These are phyloP conservation scores for Centaurea solstitialis DNA, from an alignment of 129 eudicot species.

Conservation along the genomic window DNA sequence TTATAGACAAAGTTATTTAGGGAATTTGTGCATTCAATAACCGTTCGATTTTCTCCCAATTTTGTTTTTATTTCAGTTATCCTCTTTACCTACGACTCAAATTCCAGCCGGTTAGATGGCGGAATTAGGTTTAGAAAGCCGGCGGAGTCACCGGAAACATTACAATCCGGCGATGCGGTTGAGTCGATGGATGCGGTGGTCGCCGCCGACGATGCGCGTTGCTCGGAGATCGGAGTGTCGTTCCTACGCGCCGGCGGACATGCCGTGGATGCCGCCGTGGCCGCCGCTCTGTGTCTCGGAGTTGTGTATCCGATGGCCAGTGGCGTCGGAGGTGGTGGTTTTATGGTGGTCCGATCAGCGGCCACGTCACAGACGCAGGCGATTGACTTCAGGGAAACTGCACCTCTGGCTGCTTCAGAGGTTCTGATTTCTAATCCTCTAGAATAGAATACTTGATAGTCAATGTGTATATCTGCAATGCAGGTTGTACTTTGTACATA, in stretches of 20 bases:
- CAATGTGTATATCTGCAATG: neutral
- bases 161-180: slow-evolving; percentile 30
- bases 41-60: neutral
- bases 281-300: slow-evolving; percentile 78
- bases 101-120: slow-evolving; percentile 15
- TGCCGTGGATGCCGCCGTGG: slow-evolving; percentile 92
- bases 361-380: slow-evolving; percentile 49
- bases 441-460: too few species aligned
- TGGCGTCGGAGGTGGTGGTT: slow-evolving; percentile 94
- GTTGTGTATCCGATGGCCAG: slow-evolving; percentile 84
- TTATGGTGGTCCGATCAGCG: slow-evolving; percentile 78
- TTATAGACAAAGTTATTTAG: neutral
- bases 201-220: slow-evolving; percentile 93
- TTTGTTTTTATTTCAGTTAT: slow-evolving; percentile 25
- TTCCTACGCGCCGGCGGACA: slow-evolving; percentile 75
- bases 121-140: slow-evolving; percentile 12
- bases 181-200: slow-evolving; percentile 79
- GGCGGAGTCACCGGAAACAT: neutral
- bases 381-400: slow-evolving; percentile 92
- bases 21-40: neutral
- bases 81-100: slow-evolving; percentile 27
- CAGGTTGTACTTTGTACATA: neutral
- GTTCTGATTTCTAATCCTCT: slow-evolving; percentile 37
- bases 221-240: slow-evolving; percentile 78
- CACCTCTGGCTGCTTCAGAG: slow-evolving; percentile 89